Base-by-base conservation (phyloP, 2,329 filamentous ascomycete genomes). In the Alternaria gaisen region DNA sequence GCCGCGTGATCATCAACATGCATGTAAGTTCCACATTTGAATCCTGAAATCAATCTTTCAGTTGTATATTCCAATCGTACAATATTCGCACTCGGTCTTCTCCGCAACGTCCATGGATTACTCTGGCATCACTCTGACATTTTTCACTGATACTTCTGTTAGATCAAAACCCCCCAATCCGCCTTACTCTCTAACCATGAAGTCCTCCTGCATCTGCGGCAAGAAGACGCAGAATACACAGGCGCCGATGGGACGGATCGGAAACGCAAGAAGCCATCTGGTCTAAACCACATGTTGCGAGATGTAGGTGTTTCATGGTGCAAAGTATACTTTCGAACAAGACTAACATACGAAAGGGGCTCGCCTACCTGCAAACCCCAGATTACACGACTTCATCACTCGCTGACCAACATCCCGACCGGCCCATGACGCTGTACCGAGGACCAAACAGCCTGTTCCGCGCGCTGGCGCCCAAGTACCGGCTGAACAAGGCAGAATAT, bases 131-230 rank as follows among this genome's bases (percentile, higher is more conserved):
- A n/a, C 16, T 6, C 12, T n/a, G 5, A 4, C 3, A 11, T 7
- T 16, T 14, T n/a, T 8, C 10, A 18, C 60, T 56, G 40, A 46
- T 34, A 32, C 16, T 16, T 11, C 48, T 28, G 56, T n/a, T 61
- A 91, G 85, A 86, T 93, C 72, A 80, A 92, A 69, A 90, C 91
- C 72, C 83, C 90, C 3, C 89, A 92, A 74, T 87, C 87, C 30
- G 89, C 89, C 5, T 84, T 89, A 42, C 82, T 93, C 72, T 87
- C 88, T 75, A 93, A 93, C 77, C 90, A 87, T 66, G 91, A 93
- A 82, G 90, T 93, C 65, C 89, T 88, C 70, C 69, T 75, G 20
- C 76, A 78, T 68, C 71, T 79, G 26, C 72, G 63, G 38, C 53
- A 68, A 50, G 72, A 77, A 69, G 69, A 72, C 34, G 73, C 72